Evolutionary conservation across 2,329 filamentous ascomycete genomes (phyloP).

Genomic region (Aschersonia sp.): DNA sequence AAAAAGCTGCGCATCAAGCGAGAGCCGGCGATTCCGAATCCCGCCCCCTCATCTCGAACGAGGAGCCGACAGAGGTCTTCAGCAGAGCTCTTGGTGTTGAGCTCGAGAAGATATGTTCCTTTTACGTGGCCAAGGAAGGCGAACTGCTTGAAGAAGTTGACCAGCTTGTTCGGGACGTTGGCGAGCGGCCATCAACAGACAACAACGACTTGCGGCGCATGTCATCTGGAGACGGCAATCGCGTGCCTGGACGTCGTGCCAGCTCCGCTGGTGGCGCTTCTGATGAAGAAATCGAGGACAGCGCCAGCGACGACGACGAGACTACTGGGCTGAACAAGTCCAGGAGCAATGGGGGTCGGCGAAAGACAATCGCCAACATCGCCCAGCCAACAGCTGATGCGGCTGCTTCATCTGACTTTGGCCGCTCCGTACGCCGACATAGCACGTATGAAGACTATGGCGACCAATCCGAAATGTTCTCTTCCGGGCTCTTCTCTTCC

Average conservation of each 20-base stretch:
- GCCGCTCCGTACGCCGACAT: constrained; percentile 40
- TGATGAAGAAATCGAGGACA: constrained; percentile 39
- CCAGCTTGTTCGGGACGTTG: constrained; percentile 60
- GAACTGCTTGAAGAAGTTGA: constrained; percentile 75
- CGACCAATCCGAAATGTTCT: constrained; percentile 55
- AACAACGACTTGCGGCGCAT: constrained; percentile 20
- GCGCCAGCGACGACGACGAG: constrained; percentile 50
- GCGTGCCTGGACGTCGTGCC: constrained; percentile 11
- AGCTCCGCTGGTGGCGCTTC: constrained; percentile 28
- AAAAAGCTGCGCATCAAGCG: constrained; percentile 63
- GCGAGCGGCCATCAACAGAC: constrained; percentile 42
- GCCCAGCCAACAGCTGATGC: constrained; percentile 36
- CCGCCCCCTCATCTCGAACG: constrained; percentile 61
- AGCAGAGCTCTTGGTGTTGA: constrained; percentile 70
- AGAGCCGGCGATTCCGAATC: constrained; percentile 60
- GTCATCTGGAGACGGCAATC: constrained; percentile 12
- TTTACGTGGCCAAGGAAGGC: constrained; percentile 78
- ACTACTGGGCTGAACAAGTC: constrained; percentile 36
- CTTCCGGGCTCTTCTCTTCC: constrained; percentile 47
- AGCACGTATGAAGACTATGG: constrained; percentile 66
- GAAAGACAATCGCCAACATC: constrained; percentile 21
- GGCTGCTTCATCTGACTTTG: constrained; percentile 46
- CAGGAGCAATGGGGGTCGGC: constrained; percentile 22
- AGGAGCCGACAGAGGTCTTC: constrained; percentile 72
- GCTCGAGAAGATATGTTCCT: constrained; percentile 84